A percentile compares a stretch with the other conserved stretches of the same genome.
Evolutionary conservation across 2,329 filamentous ascomycete species (phyloP).

Genomic region (Pyrenochaeta sp.): DNA sequence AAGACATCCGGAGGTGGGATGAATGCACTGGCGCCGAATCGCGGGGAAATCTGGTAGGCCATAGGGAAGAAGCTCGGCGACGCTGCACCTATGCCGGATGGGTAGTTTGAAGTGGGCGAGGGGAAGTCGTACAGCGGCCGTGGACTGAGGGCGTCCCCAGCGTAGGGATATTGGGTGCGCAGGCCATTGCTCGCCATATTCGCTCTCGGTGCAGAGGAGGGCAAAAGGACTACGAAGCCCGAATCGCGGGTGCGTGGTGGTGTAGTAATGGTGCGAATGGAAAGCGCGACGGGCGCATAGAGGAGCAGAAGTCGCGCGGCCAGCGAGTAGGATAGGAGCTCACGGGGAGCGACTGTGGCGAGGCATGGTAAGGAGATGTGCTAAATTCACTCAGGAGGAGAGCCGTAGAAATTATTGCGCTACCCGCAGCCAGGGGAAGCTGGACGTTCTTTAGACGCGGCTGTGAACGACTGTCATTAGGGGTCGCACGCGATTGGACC

Average conservation of each 20-base stretch:
- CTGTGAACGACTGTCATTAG: conserved; percentile 16
- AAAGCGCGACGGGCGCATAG: conserved; percentile 32
- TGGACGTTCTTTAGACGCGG: conserved; percentile 4
- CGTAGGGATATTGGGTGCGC: conserved; percentile 47
- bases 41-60: conserved; percentile 48
- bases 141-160: conserved; percentile 41
- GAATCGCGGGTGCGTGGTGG: conserved; percentile 29
- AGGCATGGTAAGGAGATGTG: conserved; percentile 28
- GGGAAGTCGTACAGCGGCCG: conserved; percentile 47
- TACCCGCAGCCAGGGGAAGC: conserved; percentile 6
- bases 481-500: conserved; percentile 7
- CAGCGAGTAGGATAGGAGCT: conserved; percentile 34
- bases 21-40: conserved; percentile 47
- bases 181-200: conserved; percentile 46
- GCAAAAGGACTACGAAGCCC: conserved; percentile 4
- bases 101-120: conserved; percentile 50
- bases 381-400: background rate
- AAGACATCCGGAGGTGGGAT: conserved; percentile 51
- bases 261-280: conserved; percentile 28
- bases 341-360: conserved; percentile 37
- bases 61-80: conserved; percentile 48
- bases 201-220: conserved; percentile 13
- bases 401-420: conserved; percentile 3
- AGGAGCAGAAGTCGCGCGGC: conserved; percentile 34
- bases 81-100: conserved; percentile 41